Evolutionary conservation across 2,329 filamentous ascomycete species (phyloP).

Genomic region (Cladosporium oxysporum): DNA sequence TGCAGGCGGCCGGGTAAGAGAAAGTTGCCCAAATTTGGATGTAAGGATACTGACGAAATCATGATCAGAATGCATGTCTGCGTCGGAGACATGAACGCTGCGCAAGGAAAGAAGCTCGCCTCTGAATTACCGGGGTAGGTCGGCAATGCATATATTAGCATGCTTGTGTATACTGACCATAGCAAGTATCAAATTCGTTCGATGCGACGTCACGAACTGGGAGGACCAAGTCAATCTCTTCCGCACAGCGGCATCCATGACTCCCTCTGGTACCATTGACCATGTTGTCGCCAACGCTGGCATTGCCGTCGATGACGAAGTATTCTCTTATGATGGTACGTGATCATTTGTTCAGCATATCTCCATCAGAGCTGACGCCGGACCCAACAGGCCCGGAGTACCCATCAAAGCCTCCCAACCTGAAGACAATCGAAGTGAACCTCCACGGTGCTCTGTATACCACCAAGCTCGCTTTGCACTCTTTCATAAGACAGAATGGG

Average conservation of each 20-base stretch:
- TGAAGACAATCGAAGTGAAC: constrained; percentile 26
- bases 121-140: constrained; percentile 29
- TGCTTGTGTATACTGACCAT: constrained; percentile 23
- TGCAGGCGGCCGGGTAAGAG: constrained; percentile 29
- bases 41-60: neutral
- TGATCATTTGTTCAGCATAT: neutral
- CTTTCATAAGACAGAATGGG: constrained; percentile 34
- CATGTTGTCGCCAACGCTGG: constrained; percentile 26
- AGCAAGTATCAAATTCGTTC: constrained; percentile 27
- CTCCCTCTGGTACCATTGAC: constrained; percentile 24
- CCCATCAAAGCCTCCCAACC: constrained; percentile 30
- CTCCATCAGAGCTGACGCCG: neutral
- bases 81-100: constrained; percentile 32
- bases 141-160: neutral
- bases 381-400: constrained; percentile 18
- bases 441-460: constrained; percentile 26
- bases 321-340: constrained; percentile 22
- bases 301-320: constrained; percentile 20
- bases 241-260: constrained; percentile 18
- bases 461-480: constrained; percentile 33
- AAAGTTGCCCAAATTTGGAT: constrained; percentile 9
- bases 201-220: constrained; percentile 28
- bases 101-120: constrained; percentile 28
- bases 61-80: constrained; percentile 26
- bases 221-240: constrained; percentile 26